Evolutionary conservation across 495 filamentous ascomycete species (phyloP), one percentile per base, ranked within the genome.

Genomic region (Alectoria sarmentosa): DNA sequence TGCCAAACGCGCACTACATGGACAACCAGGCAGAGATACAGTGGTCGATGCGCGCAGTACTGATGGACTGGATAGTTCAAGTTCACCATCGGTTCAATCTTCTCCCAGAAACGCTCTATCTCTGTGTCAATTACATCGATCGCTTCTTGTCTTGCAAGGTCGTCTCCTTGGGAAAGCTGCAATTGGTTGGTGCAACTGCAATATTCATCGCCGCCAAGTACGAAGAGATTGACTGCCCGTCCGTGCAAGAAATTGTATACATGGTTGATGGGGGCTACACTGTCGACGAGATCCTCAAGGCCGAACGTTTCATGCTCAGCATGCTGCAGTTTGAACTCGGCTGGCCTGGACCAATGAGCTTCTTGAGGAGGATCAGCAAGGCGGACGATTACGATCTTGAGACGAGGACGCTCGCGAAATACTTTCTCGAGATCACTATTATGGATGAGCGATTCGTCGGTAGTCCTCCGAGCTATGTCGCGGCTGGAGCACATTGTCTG

Each of bases 381-480:
- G 94, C 94, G 21, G 94, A 98, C 74, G 92, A 97, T 72, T 98
- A 98, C 73, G 92, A 98, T 71, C 79, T 96, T 58, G 92, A 98
- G 77, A 97, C 92, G 28, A 85, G 94, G 28, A 98, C 95, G 8
- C 82, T 98, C 37, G 92, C 94, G 67, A 98, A 98, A 79, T 98
- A 98, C 77, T 97, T 98, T 77, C 80, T 98, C 58, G 94, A 98
- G 73, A 81, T 97, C 49, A 94, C 91, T 48, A 88, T 98, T 74
- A 96, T 98, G 91, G 94, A 98, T 75, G 94, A 98, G 79, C 88
- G 93, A 34, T 98, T 98, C 71, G 92, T 98, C 49, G 90, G 87
- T 55, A 90, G 86, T 72, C 88, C 90, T 49, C 89, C 94, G 9
- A 97, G 92, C 80, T 97, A 88, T 75, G 76, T 90, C 34, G 88